Evolutionary conservation across 1,139 yeast genomes (phyloP).

Genomic region (Pichia sp.): DNA sequence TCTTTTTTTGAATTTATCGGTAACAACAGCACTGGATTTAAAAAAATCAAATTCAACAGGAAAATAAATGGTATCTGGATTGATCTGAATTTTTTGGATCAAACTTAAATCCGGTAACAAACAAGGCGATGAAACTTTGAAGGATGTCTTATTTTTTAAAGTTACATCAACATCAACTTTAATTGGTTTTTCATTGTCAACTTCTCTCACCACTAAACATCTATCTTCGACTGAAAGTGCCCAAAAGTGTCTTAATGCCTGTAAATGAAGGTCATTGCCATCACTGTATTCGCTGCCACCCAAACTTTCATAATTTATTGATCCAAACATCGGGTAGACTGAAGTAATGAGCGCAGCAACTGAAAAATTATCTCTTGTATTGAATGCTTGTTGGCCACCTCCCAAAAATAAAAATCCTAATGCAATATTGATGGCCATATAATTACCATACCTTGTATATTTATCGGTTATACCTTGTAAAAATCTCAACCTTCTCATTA

Average conservation of each 20-base stretch:
- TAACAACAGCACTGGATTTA: constrained; percentile 25
- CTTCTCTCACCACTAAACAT: constrained; percentile 70
- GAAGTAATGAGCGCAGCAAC: constrained; percentile 70
- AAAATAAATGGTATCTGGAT: constrained; percentile 22
- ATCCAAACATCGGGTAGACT: constrained; percentile 66
- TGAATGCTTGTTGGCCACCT: constrained; percentile 84
- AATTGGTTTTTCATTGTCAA: constrained; percentile 43
- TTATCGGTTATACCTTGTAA: constrained; percentile 51
- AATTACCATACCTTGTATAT: constrained; percentile 55
- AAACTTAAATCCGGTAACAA: constrained; percentile 53
- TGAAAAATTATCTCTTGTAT: constrained; percentile 49
- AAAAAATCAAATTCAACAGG: constrained; percentile 19
- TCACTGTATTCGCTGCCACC: constrained; percentile 16
- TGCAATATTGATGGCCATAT: constrained; percentile 74
- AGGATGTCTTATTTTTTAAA: constrained; percentile 31
- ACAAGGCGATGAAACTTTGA: constrained; percentile 47
- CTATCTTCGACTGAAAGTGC: constrained; percentile 75
- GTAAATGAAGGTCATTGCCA: constrained; percentile 55
- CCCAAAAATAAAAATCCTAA: constrained; percentile 85
- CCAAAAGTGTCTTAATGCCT: constrained; percentile 90
- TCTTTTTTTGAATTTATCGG: constrained; percentile 36
- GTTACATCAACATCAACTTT: constrained; percentile 42
- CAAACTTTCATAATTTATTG: constrained; percentile 15
- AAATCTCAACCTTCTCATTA: constrained; percentile 63
- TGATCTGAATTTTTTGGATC: constrained; percentile 34